Percentiles rank a stretch among this genome's conserved stretches.
These are phyloP conservation scores for Pleurotus pulmonarius DNA, from an alignment of 768 basidiomycete genomes.

Conservation along the genomic window DNA sequence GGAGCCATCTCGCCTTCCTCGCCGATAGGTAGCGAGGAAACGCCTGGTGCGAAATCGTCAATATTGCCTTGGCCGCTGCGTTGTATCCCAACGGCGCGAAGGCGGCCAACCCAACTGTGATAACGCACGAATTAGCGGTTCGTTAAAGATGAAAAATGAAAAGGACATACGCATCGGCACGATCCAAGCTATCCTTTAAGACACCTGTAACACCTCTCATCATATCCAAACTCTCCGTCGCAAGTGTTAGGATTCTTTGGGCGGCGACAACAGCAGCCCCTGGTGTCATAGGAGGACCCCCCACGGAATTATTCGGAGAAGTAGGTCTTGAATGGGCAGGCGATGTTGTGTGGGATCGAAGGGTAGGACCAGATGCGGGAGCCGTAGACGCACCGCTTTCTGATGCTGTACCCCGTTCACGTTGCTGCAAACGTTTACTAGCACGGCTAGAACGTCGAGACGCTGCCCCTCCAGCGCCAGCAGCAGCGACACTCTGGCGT, in stretches of 20 bases:
- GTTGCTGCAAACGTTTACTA: slow-evolving; percentile 26
- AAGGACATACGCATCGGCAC: slow-evolving; percentile 72
- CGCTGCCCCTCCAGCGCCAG: slow-evolving; percentile 28
- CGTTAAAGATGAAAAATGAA: not conserved
- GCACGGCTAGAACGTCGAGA: slow-evolving; percentile 18
- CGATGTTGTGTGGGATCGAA: slow-evolving; percentile 13
- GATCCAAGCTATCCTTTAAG: slow-evolving; percentile 82
- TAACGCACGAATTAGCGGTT: slow-evolving; percentile 9
- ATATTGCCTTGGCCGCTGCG: slow-evolving; percentile 31
- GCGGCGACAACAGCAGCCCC: slow-evolving; percentile 70
- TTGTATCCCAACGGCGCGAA: slow-evolving; percentile 75
- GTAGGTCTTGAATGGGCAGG: slow-evolving; percentile 30
- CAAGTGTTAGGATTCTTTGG: slow-evolving; percentile 76
- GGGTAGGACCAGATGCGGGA: slow-evolving; percentile 11
- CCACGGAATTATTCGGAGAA: slow-evolving; percentile 25
- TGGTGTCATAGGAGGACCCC: slow-evolving; percentile 24
- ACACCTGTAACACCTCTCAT: slow-evolving; percentile 85
- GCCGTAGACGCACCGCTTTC: slow-evolving; percentile 15
- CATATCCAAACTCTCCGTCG: slow-evolving; percentile 92
- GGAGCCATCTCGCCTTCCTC: not conserved
- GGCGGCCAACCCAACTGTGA: slow-evolving; percentile 76
- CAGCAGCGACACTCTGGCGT: slow-evolving; percentile 29
- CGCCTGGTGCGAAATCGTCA: slow-evolving; percentile 9
- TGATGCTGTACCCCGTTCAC: slow-evolving; percentile 35
- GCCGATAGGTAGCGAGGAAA: slow-evolving; percentile 12